Evolutionary conservation across 768 basidiomycete genomes (phyloP).

Genomic region (Podaxis pistillaris): DNA sequence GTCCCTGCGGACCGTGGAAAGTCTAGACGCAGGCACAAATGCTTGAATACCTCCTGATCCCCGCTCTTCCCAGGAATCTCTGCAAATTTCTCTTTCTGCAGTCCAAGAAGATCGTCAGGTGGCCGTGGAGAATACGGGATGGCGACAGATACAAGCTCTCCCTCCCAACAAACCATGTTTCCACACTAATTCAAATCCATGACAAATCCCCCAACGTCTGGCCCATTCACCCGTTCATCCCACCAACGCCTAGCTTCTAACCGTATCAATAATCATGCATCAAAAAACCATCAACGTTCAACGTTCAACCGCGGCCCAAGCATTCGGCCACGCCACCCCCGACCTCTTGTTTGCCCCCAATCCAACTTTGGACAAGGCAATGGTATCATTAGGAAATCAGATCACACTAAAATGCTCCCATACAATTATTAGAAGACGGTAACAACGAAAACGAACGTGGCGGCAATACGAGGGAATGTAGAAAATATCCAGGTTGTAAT

Average conservation of each 20-base stretch:
- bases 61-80: neutral
- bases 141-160: neutral
- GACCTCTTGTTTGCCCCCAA: neutral
- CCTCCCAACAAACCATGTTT: neutral
- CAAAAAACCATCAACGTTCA: neutral
- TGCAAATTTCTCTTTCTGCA: neutral
- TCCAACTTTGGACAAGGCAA: conserved; percentile 8
- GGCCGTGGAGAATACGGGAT: neutral
- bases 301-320: neutral
- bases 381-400: conserved; percentile 10
- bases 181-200: conserved; percentile 1
- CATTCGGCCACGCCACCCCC: neutral
- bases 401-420: conserved; percentile 8
- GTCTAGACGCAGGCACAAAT: neutral
- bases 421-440: neutral
- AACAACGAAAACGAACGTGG: conserved; percentile 11
- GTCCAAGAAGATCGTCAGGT: conserved; percentile 1
- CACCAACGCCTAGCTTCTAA: neutral
- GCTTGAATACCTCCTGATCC: neutral
- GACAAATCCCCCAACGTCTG: conserved; percentile 5
- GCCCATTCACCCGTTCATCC: neutral
- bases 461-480: conserved; percentile 9
- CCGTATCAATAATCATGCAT: neutral
- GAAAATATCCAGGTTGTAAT: conserved; percentile 8
- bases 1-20: neutral